Evolutionary conservation across 192 early-diverging fungal genomes (phyloP), one percentile per base, ranked within the genome.

Genomic region (Coemansia sp.): DNA sequence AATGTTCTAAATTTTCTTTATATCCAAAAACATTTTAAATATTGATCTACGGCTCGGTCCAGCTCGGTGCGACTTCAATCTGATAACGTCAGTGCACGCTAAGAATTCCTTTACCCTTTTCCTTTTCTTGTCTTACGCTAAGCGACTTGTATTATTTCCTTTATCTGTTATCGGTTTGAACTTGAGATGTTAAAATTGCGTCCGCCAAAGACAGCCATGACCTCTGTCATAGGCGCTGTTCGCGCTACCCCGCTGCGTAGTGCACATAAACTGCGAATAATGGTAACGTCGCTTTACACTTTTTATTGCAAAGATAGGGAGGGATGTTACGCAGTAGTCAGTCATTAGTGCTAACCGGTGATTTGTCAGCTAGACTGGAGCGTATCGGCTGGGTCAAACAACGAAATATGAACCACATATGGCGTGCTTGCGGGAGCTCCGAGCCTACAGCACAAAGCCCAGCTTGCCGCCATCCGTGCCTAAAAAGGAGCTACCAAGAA

Each of bases 361-460:
- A 14, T 24, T 19, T 14, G 29, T 56, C 24, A 9, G 7, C 6
- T 56, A 56, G 54, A 10, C 54, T n/a, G 29, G 9, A n/a, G 5
- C 29, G 29, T 12, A 4, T 56, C n/a, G 54, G 25, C 11, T 2
- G n/a, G 14, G 5, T n/a, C 12, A 24, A 14, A 35, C 15, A 14
- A 4, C 54, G n/a, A 56, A 17, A 29, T 56, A 27, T n/a, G 24
- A 24, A 29, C 54, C 29, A 15, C 54, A 23, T 17, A 7, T 27
- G 17, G 1, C 29, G 8, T n/a, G 54, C 29, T 56, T 58, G 57
- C 55, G 55, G 55, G 24, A 57, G 55, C 55, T 57, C 19, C n/a
- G 39, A 10, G 24, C 12, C n/a, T 38, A 38, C 57, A 55, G 53
- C 53, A 55, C 23, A 14, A 55, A 55, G 29, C 53, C 53, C 11